phyloP scores from a whole-genome alignment of 129 eudicot genomes.

The Gnaphalium uliginosum region DNA sequence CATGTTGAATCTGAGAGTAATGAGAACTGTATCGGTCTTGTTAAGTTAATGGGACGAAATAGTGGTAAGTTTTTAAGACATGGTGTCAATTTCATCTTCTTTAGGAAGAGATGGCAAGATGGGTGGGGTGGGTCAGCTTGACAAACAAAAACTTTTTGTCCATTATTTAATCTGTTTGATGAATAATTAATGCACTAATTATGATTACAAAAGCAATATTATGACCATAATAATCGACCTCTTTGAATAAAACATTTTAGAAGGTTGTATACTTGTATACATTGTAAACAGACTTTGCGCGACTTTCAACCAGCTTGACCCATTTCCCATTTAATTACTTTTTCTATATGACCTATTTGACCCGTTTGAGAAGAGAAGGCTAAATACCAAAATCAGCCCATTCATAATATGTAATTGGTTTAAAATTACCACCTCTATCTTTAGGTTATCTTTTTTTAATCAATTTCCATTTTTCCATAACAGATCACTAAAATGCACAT shows the following conservation, averaged over 20 bases:
- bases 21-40: slow-evolving; percentile 92
- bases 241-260: not conserved
- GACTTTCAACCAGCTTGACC: not conserved
- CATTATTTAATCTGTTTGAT: not conserved
- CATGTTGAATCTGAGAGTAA: slow-evolving; percentile 90
- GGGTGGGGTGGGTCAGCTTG: not conserved
- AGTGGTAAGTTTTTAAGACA: slow-evolving; percentile 61
- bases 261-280: not conserved
- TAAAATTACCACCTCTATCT: no score
- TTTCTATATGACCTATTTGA: no score
- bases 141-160: not conserved
- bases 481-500: no score
- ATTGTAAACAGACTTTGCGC: not conserved
- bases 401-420: no score
- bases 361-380: no score
- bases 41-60: slow-evolving; percentile 93
- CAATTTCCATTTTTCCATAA: no score
- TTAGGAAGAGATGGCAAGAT: not conserved
- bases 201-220: not conserved
- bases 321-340: not conserved
- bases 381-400: no score
- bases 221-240: not conserved
- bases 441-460: no score
- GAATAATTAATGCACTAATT: not conserved
- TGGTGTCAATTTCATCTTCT: not conserved